These are phyloP conservation scores for Chaetomium cochliodes DNA, from an alignment of 495 filamentous ascomycete species.

Conservation along the genomic window DNA sequence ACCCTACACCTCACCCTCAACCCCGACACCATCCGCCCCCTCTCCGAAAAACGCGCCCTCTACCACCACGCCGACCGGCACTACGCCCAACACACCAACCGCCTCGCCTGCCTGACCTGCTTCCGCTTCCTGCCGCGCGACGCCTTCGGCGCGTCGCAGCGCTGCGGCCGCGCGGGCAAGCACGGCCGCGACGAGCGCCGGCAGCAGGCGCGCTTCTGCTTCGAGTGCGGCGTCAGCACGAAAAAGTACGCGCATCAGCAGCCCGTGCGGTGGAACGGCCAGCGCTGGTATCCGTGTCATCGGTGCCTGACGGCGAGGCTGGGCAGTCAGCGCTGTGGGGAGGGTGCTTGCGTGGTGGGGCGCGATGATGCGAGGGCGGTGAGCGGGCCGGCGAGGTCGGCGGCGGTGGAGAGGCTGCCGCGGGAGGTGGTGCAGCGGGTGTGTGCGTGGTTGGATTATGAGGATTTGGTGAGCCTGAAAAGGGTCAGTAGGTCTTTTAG, in stretches of 20 bases:
- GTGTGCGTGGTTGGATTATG: conserved; percentile 9
- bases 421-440: conserved; percentile 8
- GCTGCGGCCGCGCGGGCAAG: neutral
- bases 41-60: conserved; percentile 6
- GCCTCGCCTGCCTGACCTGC: conserved; percentile 23
- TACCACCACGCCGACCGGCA: conserved; percentile 17
- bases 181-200: neutral
- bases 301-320: neutral
- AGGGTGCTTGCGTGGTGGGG: neutral
- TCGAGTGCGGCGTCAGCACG: conserved; percentile 16
- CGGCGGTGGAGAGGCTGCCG: conserved; percentile 14
- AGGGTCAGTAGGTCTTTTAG: neutral
- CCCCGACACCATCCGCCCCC: conserved; percentile 16
- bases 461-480: conserved; percentile 12
- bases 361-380: conserved; percentile 2
- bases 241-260: neutral
- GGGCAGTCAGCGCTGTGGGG: conserved; percentile 3
- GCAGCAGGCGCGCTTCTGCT: conserved; percentile 18
- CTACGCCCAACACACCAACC: conserved; percentile 17
- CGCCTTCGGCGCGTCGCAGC: neutral
- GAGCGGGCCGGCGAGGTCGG: no score
- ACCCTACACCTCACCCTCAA: conserved; percentile 15
- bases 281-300: conserved; percentile 13
- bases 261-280: conserved; percentile 8
- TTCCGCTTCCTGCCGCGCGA: conserved; percentile 1